Percentiles rank a stretch among this genome's conserved stretches.
Conservation (phyloP, 2,329 filamentous ascomycete species). For the Triangularia verruculosa region DNA sequence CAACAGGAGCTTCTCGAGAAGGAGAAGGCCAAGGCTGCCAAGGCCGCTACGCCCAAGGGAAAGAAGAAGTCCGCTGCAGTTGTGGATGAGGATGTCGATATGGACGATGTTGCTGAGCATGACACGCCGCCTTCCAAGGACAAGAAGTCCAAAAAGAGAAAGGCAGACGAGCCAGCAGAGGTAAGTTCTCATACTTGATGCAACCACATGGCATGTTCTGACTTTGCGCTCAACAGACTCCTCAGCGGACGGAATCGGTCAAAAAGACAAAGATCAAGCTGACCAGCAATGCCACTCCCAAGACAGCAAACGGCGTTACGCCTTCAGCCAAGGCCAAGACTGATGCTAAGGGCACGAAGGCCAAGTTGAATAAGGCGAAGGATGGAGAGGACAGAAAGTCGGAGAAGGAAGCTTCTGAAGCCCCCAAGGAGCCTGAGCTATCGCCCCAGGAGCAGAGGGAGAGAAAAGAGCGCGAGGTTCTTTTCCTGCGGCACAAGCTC, state of each 20-base stretch:
- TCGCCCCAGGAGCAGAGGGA: slow-evolving; percentile 55
- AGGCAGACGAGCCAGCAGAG: slow-evolving; percentile 75
- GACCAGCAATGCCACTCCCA: slow-evolving; percentile 64
- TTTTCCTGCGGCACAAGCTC: slow-evolving; percentile 90
- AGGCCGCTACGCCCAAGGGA: slow-evolving; percentile 50
- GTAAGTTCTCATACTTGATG: slow-evolving; percentile 40
- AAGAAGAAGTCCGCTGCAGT: slow-evolving; percentile 45
- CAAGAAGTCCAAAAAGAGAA: slow-evolving; percentile 73
- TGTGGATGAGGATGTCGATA: slow-evolving; percentile 58
- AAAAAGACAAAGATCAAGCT: slow-evolving; percentile 69
- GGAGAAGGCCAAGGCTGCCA: slow-evolving; percentile 47
- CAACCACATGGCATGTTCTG: too few species aligned
- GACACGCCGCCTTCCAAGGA: slow-evolving; percentile 41
- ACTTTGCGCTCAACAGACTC: slow-evolving; percentile 41
- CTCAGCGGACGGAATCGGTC: slow-evolving; percentile 58
- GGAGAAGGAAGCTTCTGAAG: slow-evolving; percentile 41
- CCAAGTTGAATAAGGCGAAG: slow-evolving; percentile 47
- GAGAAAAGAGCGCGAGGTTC: slow-evolving; percentile 71
- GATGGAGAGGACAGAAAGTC: slow-evolving; percentile 52
- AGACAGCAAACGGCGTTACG: slow-evolving; percentile 59
- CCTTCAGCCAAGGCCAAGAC: slow-evolving; percentile 49
- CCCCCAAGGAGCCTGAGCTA: slow-evolving; percentile 55
- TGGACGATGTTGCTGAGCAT: slow-evolving; percentile 52
- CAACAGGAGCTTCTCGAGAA: slow-evolving; percentile 63
- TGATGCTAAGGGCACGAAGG: slow-evolving; percentile 44